Evolutionary conservation across 495 filamentous ascomycete genomes (phyloP), one percentile per base, ranked within the genome.

Genomic region (Xanthoparmelia taractica): DNA sequence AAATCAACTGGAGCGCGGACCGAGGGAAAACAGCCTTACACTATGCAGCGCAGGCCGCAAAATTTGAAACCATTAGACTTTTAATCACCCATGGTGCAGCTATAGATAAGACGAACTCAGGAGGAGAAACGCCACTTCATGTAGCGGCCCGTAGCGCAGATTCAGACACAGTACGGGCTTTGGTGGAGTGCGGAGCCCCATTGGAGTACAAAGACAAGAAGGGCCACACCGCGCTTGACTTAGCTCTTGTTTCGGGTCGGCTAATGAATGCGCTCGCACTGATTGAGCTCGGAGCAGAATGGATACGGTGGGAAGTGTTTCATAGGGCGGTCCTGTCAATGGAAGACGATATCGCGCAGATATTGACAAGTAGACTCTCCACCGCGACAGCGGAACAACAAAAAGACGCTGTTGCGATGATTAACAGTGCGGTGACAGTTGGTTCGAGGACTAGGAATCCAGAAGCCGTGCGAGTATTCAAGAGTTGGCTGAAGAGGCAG

Each of bases 201-300:
- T 50, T 50, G 12, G 47, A 50, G 47, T 0, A 12, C 1, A 4
- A 4, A 0, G 10, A 50, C 13, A 50, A 1, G 11, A 3, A 15
- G 1, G 25, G 47, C 8, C 8, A 8, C 25, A 50, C 47, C 47
- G 47, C 47, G 12, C 25, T 27, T 23, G 47, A 50, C 17, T 5
- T 3, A 5, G 47, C 47, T 17, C 0, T 29, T 29, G 2, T 1
- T 2, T 18, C 1, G 0, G 10, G 18, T 8, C 0, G 0, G 4
- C 15, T 0, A 20, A 27, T 4, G 12, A 52, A 18, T 31, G 15
- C 31, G 48, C 13, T 18, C 2, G 27, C 48, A 5, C 13, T 52
- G 48, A 52, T 52, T 18, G 27, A 52, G 15, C 27, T 52, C 31
- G 48, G 48, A 29, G 48, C 48, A 52, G 7, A 29, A 31, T 52